Evolutionary conservation across 371 early-diverging fungal species (phyloP), one percentile per base, ranked within the genome.

Genomic region (Apophysomyces sp.): DNA sequence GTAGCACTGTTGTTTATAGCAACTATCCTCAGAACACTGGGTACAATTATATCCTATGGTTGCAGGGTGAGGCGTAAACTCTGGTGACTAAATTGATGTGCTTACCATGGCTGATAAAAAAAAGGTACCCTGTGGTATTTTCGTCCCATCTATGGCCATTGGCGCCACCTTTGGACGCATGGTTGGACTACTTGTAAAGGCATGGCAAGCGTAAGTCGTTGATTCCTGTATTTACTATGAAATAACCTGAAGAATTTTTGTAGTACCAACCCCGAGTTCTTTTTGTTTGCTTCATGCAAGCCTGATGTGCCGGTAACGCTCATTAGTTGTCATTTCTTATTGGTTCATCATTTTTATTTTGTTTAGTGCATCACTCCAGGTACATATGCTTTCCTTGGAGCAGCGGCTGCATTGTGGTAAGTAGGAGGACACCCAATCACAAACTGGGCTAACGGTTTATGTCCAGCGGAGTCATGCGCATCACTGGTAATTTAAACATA

Each of bases 311-410:
- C 89, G 1, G 85, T 84, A 68, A 74, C 71, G 57, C 6, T 28
- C 2, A 24, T 32, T 21, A 2, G 41, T 13, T 0, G 26, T 13
- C n/a, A n/a, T n/a, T n/a, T n/a, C n/a, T n/a, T n/a, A n/a, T n/a
- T n/a, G n/a, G 4, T 44, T 34, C 16, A 21, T 15, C 4, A 5
- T 15, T 27, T 44, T 61, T n/a, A 26, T 21, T 24, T 52, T 31
- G 34, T 44, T 9, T 56, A 85, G 76, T 97, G 98, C 68, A 89
- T 98, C 31, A 93, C 92, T 0, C 94, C 96, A 0, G 99, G 98
- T 24, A 92, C 95, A 3, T 98, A 98, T 76, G 96, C 99, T 21
- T 92, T 98, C 63, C 82, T 98, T 18, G 99, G 98, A 26, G 97
- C 98, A 16, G 96, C 96, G 0, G 97, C 98, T 0, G 92, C 93